Base-by-base conservation (phyloP, 495 filamentous ascomycete genomes). In the Pyronema omphalodes region DNA sequence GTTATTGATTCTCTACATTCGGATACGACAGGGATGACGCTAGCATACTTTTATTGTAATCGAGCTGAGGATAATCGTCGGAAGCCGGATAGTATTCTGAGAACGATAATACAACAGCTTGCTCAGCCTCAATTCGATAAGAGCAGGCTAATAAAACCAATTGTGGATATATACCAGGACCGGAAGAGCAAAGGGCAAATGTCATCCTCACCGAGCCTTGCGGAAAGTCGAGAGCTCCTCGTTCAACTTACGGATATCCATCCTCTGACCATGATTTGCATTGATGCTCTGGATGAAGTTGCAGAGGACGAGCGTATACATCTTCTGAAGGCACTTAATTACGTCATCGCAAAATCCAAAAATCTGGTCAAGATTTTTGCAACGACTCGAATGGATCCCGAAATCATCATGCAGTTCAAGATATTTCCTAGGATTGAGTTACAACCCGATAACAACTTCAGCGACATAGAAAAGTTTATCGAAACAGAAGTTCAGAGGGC, bases 211-310 rank as follows among this genome's bases (percentile, higher is more conserved):
- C 49, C 40, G 6, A 52, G 8, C 17, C 37, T 52, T 6, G 6
- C 37, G 19, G 49, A 52, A 29, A 52, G 29, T 19, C 49, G 40
- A 29, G 29, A 37, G 12, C 49, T 52, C 4, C 49, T 52, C 37
- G 17, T 52, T 40, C 7, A 52, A 18, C 23, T 52, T n/a, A 50
- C 47, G 15, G 43, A 45, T 45, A 45, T 17, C 7, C 15, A 17
- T 15, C 43, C 43, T 45, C 8, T 8, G 15, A 61, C 55, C 1
- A 58, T 41, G 4, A 49, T 62, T 6, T 14, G 61, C 17, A 51
- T 62, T 37, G 55, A 61, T 39, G 60, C 59, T 6, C 34, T 62
- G 36, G 60, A 58, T n/a, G 58, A 62, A 40, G 53, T 57, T n/a
- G 58, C n/a, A n/a, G n/a, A n/a, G n/a, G n/a, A n/a, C n/a, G n/a